Base-by-base conservation (phyloP, 768 basidiomycete genomes). In the Tricholomella constricta region DNA sequence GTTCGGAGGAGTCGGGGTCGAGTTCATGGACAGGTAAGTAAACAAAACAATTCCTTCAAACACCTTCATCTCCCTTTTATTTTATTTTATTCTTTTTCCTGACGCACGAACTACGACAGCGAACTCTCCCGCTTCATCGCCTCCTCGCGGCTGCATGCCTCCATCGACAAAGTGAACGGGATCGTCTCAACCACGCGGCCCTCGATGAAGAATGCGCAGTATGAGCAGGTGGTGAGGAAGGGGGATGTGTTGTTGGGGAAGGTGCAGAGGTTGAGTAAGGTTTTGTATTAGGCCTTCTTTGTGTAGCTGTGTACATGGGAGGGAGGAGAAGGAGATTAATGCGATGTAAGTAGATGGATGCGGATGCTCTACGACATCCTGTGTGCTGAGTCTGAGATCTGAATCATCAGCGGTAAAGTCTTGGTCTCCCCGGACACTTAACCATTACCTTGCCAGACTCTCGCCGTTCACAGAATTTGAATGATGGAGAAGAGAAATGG, bases 81-180 rank as follows among this genome's bases (percentile, higher is more conserved):
- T 44, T 23, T 40, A 26, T 11, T 37, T 25, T 34, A 5, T 22
- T 20, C 20, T 15, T 22, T 34, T 22, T 19, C 14, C 20, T 31
- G 8, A 14, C 36, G 36, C 19, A 20, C 15, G 17, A 52, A 32
- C 25, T 42, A 45, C 17, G 6, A 42, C 54, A 94, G 92, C 60
- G 95, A 99, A 64, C 78, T 98, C 31, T 91, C 92, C 26, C 82
- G 86, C 6, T 96, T 98, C 75, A 98, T 99, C 60, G 88, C 94
- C 14, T 82, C 83, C 12, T 89, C 90, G 20, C 79, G 96, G 10
- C 71, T 99, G 45, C 85, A 91, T 63, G 90, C 88, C 61, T 85
- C 86, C 1, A 98, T 98, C 54, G 95, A 98, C 77, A 91, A 92
- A 63, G 96, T 98, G n/a, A 80, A 88, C 51, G 92, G 94, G 0